These are phyloP conservation scores for Populus tomentosa DNA, from an alignment of 441 rosid species.

Conservation along the genomic window DNA sequence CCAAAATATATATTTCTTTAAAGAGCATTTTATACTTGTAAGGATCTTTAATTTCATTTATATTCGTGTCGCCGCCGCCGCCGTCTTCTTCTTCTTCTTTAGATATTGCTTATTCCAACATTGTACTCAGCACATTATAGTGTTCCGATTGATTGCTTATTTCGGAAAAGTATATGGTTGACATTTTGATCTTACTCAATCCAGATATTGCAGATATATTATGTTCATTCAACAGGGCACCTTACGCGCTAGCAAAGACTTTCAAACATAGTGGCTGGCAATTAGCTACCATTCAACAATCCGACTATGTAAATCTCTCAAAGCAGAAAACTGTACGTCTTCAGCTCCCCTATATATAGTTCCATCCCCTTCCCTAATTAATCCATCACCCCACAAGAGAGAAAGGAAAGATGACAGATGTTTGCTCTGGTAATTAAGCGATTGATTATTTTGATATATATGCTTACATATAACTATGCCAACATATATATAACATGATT, in stretches of 20 bases:
- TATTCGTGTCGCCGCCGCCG: too few relatives aligned
- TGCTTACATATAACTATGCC: too few relatives aligned
- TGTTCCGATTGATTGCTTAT: too few relatives aligned
- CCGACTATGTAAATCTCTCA: neutral
- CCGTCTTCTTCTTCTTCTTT: too few relatives aligned
- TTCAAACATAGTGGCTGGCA: neutral
- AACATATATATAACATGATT: too few relatives aligned
- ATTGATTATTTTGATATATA: neutral
- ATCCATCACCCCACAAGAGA: neutral
- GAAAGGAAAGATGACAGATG: neutral
- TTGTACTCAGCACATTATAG: too few relatives aligned
- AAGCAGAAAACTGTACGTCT: neutral
- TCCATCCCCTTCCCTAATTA: neutral
- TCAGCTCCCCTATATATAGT: neutral
- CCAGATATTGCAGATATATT: too few relatives aligned
- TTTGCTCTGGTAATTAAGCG: neutral
- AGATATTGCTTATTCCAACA: too few relatives aligned
- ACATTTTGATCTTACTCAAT: neutral
- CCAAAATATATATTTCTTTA: too few relatives aligned
- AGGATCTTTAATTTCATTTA: too few relatives aligned
- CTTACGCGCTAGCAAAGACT: neutral
- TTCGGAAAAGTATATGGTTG: neutral
- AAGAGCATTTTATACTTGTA: too few relatives aligned
- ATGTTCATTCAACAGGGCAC: neutral
- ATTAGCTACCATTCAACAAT: neutral